Evolutionary conservation across 768 basidiomycete species (phyloP).

Genomic region (Mycena sanguinolenta): DNA sequence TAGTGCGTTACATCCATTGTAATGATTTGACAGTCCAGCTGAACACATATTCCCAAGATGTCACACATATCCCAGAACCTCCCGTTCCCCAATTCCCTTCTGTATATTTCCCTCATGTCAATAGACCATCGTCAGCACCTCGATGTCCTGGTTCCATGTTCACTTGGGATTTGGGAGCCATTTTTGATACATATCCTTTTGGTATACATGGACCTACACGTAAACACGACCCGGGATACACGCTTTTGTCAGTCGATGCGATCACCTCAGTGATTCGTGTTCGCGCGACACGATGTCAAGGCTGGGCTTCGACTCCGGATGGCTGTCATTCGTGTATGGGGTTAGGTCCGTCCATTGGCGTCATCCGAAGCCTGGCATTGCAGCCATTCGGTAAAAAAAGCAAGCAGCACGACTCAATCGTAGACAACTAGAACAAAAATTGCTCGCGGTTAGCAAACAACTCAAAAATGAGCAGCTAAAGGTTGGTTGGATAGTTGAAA

Average conservation of each 20-base stretch:
- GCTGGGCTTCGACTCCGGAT: too few relatives aligned
- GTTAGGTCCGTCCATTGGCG: neutral
- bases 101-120: neutral
- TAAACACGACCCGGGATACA: neutral
- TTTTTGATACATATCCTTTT: conserved; percentile 2
- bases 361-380: conserved; percentile 23
- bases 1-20: neutral
- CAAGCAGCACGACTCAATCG: conserved; percentile 10
- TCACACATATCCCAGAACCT: neutral
- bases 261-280: neutral
- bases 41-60: neutral
- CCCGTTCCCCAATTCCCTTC: neutral
- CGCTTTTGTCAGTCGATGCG: neutral
- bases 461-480: conserved; percentile 20
- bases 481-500: too few relatives aligned
- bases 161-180: neutral
- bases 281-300: neutral
- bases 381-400: conserved; percentile 35
- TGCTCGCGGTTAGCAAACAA: neutral
- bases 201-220: neutral
- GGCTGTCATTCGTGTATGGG: neutral
- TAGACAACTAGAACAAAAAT: conserved; percentile 1
- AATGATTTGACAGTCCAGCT: neutral
- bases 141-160: neutral
- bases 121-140: neutral